phyloP scores from a whole-genome alignment of 352 stramenopile genomes.

The Phytophthora vignae region DNA sequence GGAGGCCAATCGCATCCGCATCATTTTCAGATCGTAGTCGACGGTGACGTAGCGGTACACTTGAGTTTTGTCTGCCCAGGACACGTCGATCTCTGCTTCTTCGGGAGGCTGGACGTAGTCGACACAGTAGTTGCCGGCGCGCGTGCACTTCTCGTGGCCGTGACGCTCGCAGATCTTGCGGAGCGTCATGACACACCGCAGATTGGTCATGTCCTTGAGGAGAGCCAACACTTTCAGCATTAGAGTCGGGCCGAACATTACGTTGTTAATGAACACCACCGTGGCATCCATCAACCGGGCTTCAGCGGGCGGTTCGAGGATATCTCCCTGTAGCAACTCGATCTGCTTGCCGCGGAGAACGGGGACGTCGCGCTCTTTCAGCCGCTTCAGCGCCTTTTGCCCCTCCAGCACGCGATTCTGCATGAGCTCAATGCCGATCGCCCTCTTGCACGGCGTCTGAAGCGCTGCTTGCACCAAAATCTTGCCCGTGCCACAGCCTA shows the following conservation, averaged over 20 bases:
- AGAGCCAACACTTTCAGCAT: constrained; percentile 80
- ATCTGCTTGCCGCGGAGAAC: constrained; percentile 65
- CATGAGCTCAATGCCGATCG: constrained; percentile 88
- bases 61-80: constrained; percentile 79
- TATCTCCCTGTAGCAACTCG: constrained; percentile 77
- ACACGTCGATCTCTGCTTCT: constrained; percentile 78
- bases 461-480: constrained; percentile 80
- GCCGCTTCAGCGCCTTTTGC: constrained; percentile 56
- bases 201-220: constrained; percentile 64
- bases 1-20: constrained; percentile 30
- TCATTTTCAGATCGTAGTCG: constrained; percentile 48
- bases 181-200: constrained; percentile 76
- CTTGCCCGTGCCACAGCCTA: constrained; percentile 84
- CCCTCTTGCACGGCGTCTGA: constrained; percentile 69
- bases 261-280: constrained; percentile 90
- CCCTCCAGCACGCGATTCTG: constrained; percentile 81
- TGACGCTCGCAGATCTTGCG: constrained; percentile 86
- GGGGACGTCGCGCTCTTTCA: constrained; percentile 46
- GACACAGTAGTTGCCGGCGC: constrained; percentile 63
- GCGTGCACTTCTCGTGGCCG: constrained; percentile 64
- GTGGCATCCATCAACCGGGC: constrained; percentile 76
- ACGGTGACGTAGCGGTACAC: constrained; percentile 80
- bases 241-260: constrained; percentile 79
- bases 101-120: constrained; percentile 76
- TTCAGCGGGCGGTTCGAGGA: constrained; percentile 63